Percentiles rank a stretch among this genome's conserved stretches.
Evolutionary conservation across 2,329 filamentous ascomycete genomes (phyloP).

Genomic region (Aspergillus persii): DNA sequence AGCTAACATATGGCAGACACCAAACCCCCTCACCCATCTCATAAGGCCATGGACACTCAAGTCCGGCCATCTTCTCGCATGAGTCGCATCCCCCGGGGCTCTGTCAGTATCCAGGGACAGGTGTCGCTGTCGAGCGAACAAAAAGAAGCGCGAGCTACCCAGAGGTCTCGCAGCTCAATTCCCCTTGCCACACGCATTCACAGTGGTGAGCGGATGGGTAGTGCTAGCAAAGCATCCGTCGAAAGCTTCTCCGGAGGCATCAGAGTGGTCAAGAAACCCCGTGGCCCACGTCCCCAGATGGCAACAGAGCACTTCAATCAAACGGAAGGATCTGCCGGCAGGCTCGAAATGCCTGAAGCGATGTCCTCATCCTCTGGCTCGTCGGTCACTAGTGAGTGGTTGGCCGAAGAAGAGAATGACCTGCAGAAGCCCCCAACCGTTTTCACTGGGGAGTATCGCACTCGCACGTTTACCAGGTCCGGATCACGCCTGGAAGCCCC

Average conservation of each 20-base stretch:
- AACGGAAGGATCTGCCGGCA: neutral
- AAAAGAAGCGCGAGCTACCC: conserved; percentile 10
- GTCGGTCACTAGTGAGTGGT: conserved; percentile 9
- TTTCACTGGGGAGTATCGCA: conserved; percentile 26
- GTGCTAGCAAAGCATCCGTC: neutral
- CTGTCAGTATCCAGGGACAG: conserved; percentile 3
- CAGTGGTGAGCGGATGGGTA: conserved; percentile 5
- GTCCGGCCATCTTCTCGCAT: neutral
- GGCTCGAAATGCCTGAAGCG: neutral
- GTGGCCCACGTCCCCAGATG: conserved; percentile 8
- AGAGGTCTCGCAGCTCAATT: conserved; percentile 16
- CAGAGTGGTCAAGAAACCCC: conserved; percentile 9
- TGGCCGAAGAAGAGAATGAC: conserved; percentile 36
- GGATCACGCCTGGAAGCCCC: conserved; percentile 18
- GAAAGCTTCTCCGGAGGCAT: conserved; percentile 4
- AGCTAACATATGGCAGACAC: neutral
- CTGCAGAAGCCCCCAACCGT: conserved; percentile 10
- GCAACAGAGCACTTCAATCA: neutral
- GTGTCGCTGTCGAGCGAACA: conserved; percentile 1
- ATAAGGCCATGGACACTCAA: neutral
- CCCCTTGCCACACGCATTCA: conserved; percentile 11
- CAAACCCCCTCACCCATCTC: neutral
- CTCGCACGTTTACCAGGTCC: conserved; percentile 5
- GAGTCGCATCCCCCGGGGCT: conserved; percentile 1
- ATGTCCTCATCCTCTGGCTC: conserved; percentile 4